These are phyloP conservation scores for Sinapis alba DNA, from an alignment of 441 rosid genomes.

Conservation along the genomic window DNA sequence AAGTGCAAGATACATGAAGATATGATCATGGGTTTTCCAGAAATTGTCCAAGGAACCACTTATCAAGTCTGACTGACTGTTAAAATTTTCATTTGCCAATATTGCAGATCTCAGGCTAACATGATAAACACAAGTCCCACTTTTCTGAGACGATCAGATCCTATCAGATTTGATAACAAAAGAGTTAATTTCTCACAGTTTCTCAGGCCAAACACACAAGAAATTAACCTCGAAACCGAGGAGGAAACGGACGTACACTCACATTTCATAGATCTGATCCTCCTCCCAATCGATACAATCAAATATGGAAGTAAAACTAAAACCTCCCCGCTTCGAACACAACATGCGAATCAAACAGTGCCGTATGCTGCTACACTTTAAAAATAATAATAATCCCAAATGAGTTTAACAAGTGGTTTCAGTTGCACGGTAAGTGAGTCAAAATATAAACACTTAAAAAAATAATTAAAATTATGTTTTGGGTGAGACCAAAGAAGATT, in stretches of 20 bases:
- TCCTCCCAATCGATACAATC: background rate
- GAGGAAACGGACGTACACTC: background rate
- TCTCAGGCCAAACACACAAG: background rate
- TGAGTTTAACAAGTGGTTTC: too few relatives aligned
- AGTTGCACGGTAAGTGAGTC: too few relatives aligned
- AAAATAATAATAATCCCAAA: too few relatives aligned
- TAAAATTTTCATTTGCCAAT: background rate
- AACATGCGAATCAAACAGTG: too few relatives aligned
- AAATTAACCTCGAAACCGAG: background rate
- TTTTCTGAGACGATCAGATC: background rate
- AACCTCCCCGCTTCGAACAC: too few relatives aligned
- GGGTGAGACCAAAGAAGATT: background rate
- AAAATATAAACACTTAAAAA: too few relatives aligned
- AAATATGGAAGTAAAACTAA: background rate
- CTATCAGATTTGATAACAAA: background rate
- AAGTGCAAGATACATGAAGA: background rate
- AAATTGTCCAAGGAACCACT: background rate
- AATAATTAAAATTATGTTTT: too few relatives aligned
- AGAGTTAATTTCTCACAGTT: background rate
- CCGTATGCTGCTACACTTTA: too few relatives aligned
- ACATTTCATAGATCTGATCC: background rate
- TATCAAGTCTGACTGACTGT: background rate
- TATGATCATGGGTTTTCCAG: background rate
- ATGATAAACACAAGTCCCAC: background rate
- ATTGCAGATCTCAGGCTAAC: background rate